Base-by-base conservation (phyloP, 345 rosid genomes). In the Populus pruinosa region DNA sequence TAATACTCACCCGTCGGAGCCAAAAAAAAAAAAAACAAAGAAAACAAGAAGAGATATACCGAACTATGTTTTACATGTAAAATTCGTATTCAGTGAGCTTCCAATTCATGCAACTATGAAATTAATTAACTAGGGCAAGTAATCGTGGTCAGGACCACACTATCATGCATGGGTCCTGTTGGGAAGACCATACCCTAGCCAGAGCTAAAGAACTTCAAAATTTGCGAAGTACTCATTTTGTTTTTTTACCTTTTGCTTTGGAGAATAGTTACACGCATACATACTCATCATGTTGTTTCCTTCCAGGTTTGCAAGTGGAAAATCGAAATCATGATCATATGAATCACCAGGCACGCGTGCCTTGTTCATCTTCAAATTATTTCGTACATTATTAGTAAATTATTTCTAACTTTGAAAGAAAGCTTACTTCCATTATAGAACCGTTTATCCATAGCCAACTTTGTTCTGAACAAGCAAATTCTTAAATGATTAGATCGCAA, bases 301-400 rank as follows among this genome's bases (percentile, higher is more conserved):
- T 47, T 75, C 77, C 73, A 61, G 64, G 47, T 33, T 23, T 59
- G 65, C 80, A 72, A 35, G 31, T 39, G 55, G 49, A 16, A 78
- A 20, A 10, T 59, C 64, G n/a, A 23, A n/a, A 59, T 14, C 62
- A 53, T 23, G 56, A 78, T 74, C 76, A 53, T 70, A n/a, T 61
- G 67, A 73, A 38, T 53, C 70, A 21, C 13, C 23, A 23, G 25
- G 61, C 76, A 71, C 39, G 62, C 67, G 6, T 17, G 9, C 59
- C 12, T 5, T 16, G 29, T 55, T 69, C 7, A 13, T 62, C 55
- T 75, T 82, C 81, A 74, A 78, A 81, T 73, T 63, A 25, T 72
- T 55, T 31, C 12, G 6, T n/a, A 63, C 21, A 38, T 75, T 27
- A 75, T 66, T 76, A 35, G 21, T 47, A n/a, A 21, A 36, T 36